A percentile compares a stretch with the other conserved stretches of the same genome.
phyloP scores from a whole-genome alignment of 768 basidiomycete species.

The Termitomyces sp. region DNA sequence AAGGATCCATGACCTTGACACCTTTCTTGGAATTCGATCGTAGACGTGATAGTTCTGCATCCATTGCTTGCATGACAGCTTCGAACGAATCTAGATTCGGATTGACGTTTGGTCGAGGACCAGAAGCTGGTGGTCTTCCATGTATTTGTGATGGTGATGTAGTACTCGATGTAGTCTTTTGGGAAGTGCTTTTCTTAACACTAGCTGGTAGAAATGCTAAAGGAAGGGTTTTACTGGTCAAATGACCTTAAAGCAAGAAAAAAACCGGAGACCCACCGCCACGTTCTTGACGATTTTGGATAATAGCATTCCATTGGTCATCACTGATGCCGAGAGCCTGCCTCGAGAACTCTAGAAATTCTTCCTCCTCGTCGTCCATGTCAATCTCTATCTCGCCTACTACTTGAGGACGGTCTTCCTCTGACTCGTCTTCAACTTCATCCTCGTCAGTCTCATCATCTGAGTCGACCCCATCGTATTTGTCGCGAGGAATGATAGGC shows the following conservation, averaged over 20 bases:
- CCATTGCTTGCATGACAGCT: conserved; percentile 95
- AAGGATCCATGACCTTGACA: conserved; percentile 11
- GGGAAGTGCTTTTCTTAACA: conserved; percentile 20
- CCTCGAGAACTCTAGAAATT: conserved; percentile 93
- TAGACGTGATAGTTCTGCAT: conserved; percentile 65
- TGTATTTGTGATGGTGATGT: conserved; percentile 1
- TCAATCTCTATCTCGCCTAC: conserved; percentile 85
- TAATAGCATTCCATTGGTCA: conserved; percentile 86
- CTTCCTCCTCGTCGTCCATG: conserved; percentile 91
- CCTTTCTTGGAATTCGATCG: conserved; percentile 28
- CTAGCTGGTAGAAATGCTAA: conserved; percentile 60
- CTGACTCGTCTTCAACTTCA: conserved; percentile 51
- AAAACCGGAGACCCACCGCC: conserved; percentile 61
- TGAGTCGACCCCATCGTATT: conserved; percentile 91
- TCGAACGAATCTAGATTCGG: conserved; percentile 89
- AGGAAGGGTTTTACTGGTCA: conserved; percentile 8
- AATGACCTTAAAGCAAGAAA: not conserved
- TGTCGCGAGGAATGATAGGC: conserved; percentile 78
- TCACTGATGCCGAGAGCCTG: conserved; percentile 87
- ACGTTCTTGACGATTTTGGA: conserved; percentile 70
- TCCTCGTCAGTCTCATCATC: conserved; percentile 80
- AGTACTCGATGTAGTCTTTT: conserved; percentile 10
- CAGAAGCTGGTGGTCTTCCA: conserved; percentile 23
- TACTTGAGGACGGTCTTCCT: conserved; percentile 80
- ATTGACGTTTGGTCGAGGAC: conserved; percentile 46